A percentile compares a stretch with the other conserved stretches of the same genome.
Conservation (phyloP, 1,284 basidiomycete genomes). For the Microbotryum silenes-acaulis region DNA sequence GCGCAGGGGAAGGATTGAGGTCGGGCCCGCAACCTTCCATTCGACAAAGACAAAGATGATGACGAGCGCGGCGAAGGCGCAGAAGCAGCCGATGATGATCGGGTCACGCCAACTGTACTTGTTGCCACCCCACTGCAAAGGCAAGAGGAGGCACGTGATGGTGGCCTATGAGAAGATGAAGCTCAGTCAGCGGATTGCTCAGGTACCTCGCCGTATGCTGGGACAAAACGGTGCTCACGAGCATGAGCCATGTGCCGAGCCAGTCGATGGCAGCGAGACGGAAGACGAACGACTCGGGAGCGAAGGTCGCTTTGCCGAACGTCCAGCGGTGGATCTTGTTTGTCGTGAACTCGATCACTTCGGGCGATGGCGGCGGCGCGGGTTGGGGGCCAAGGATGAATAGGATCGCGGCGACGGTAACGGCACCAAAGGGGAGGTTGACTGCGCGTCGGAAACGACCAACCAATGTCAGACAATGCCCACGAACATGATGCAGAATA, state of each 20-base stretch:
- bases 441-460: conserved; percentile 30
- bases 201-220: no score
- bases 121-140: conserved; percentile 34
- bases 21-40: conserved; percentile 37
- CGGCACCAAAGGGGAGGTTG: conserved; percentile 45
- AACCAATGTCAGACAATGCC: no score
- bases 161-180: not conserved
- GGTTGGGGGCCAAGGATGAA: conserved; percentile 29
- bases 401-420: conserved; percentile 25
- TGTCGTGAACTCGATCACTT: conserved; percentile 20
- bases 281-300: conserved; percentile 14
- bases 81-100: conserved; percentile 38
- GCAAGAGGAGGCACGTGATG: conserved; percentile 38
- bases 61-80: conserved; percentile 41
- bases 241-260: conserved; percentile 34
- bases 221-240: conserved; percentile 9
- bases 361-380: conserved; percentile 17
- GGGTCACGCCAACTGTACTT: conserved; percentile 41
- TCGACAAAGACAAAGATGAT: conserved; percentile 43
- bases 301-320: conserved; percentile 7
- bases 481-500: conserved; percentile 37
- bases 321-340: conserved; percentile 20
- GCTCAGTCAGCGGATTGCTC: no score
- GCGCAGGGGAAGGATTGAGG: conserved; percentile 43
- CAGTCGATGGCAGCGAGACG: conserved; percentile 36